Base-by-base conservation (phyloP, 73 alveolate genomes). In the Effrenium voratum region DNA sequence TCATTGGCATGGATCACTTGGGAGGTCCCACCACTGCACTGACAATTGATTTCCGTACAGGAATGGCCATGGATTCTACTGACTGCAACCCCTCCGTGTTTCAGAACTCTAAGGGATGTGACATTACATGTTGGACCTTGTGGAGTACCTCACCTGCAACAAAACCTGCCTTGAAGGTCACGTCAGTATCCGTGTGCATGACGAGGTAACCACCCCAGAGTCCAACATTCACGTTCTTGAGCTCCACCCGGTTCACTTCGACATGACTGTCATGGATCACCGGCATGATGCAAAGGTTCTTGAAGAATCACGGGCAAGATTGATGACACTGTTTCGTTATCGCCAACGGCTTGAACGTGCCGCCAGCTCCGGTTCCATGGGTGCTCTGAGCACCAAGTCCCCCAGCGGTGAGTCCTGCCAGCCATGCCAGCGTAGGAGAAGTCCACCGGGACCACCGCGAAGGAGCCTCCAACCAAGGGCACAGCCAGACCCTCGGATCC, bases 1-100 rank as follows among this genome's bases (percentile, higher is more conserved):
- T 84, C 79, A 45, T 84, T 0, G 93, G 93, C 3, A 84, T 84
- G 93, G 79, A 55, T 28, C 44, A 36, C 38, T 22, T 84, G 79
- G 79, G 57, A n/a, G 60, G 49, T 13, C 26, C 45, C 6, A n/a
- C 40, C 30, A 8, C 55, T 15, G 76, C 44, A 0, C 12, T 84
- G 68, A 5, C 47, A 22, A 41, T 84, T 3, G 93, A 84, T 30
- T 84, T 52, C 30, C 40, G 43, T 3, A 84, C 34, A 8, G 93
- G 93, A 0, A 4, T 28, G 75, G 93, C 93, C 1, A 52, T 84
- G 77, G 36, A 52, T 22, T 16, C 93, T 0, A 0, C 1, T 22
- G 40, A 76, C 12, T 50, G 15, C 36, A 68, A 55, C 1, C 34
- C 40, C 3, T 30, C 49, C 1, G 77, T 68, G 19, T 50, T 36